Evolutionary conservation across 768 basidiomycete species (phyloP).

Genomic region (Collybiopsis confluens): DNA sequence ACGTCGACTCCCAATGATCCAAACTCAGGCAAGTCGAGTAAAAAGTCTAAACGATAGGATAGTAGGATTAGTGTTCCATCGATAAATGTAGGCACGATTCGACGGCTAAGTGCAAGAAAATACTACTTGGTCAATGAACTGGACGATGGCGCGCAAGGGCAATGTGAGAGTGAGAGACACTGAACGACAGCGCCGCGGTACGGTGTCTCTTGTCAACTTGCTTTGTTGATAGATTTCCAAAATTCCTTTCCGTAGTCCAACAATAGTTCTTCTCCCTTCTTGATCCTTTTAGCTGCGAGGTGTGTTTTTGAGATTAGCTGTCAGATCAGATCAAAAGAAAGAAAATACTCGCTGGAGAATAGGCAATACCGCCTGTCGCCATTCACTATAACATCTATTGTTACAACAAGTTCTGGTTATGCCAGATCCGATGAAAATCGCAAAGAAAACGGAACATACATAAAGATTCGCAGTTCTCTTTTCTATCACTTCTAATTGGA

Average conservation of each 20-base stretch:
- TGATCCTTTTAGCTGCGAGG: constrained; percentile 14
- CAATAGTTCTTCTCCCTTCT: constrained; percentile 14
- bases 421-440: not conserved
- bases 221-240: not conserved
- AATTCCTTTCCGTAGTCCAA: constrained; percentile 20
- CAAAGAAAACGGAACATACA: not conserved
- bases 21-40: not conserved
- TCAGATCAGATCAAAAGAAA: no score
- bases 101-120: no score
- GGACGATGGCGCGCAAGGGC: no score
- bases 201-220: no score
- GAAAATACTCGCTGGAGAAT: not conserved
- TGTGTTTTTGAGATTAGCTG: no score
- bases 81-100: no score
- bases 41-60: constrained; percentile 1
- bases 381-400: not conserved
- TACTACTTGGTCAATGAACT: no score
- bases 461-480: not conserved
- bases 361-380: not conserved
- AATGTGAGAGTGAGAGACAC: no score
- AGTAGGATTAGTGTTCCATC: not conserved
- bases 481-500: not conserved
- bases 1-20: not conserved
- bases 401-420: not conserved
- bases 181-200: no score